Base-by-base conservation (phyloP, 495 filamentous ascomycete genomes). In the Annulohypoxylon maeteangense region DNA sequence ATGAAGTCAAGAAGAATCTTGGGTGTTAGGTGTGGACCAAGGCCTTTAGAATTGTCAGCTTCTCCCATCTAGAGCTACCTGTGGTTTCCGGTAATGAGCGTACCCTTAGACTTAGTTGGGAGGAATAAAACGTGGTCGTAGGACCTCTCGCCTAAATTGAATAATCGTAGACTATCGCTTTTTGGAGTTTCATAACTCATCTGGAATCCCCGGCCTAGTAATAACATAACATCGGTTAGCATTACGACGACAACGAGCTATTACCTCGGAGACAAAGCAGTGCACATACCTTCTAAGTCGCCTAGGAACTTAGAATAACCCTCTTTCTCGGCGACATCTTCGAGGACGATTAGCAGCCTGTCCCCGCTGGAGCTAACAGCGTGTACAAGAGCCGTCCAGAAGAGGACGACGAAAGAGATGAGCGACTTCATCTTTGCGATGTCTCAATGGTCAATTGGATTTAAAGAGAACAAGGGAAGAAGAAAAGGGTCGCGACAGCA, bases 41-140 rank as follows among this genome's bases (percentile, higher is more conserved):
- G 90, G 44, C 93, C 93, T 95, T 71, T 40, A 14, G 36, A 22
- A 62, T 22, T 59, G 74, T 82, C 74, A 83, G 80, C 79, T 72
- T 72, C 22, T 31, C 16, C 64, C 50, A 8, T 14, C 31, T 31
- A 48, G 2, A 66, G 23, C 55, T 6, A 53, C 10, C 0, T 11
- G 12, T 12, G 47, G 4, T 34, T 45, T 20, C 8, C 40, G 18
- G 20, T 18, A 20, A 32, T 18, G 14, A 53, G 75, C 73, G n/a
- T 78, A 93, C 92, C 94, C 86, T 98, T 98, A 3, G 92, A 88
- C 81, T 92, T 95, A 16, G 90, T 86, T 23, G 95, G 95, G 31
- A 98, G 87, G 65, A 99, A 85, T 56, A 98, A 78, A 56, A 97
- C 80, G 76, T 99, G 95, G 83, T 98, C 95, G 79, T 94, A 97